Base-by-base conservation (phyloP, 176 grass and related monocot genomes). In the Ananas comosus region DNA sequence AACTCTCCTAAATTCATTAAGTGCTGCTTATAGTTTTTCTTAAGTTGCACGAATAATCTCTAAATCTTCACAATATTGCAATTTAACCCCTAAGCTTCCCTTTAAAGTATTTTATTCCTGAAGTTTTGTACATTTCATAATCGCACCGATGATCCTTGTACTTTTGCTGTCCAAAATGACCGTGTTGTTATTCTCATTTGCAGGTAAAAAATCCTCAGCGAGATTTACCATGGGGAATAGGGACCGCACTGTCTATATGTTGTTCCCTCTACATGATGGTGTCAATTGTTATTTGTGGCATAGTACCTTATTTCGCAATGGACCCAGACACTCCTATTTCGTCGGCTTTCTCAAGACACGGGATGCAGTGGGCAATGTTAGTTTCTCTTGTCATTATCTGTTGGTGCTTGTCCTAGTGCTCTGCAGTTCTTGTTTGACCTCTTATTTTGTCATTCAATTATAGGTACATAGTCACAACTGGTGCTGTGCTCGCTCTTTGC, bases 321-420 rank as follows among this genome's bases (percentile, higher is more conserved):
- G 89, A 97, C 72, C 86, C 94, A 17, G 94, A 97, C 82, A 97
- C 94, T 53, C 94, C 94, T 71, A 97, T 97, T 75, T 92, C 94
- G 77, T 97, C 94, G 70, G 89, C 82, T 70, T 92, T 93, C 79
- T 77, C 83, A 63, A 81, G 68, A 80, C 84, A 92, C 83, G 94
- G 86, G 42, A 80, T 97, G 79, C 84, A 87, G 50, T 97, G 94
- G 89, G 89, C 89, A 72, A 89, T 85, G 93, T 97, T 83, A 85
- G 77, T 82, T 14, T 4, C 76, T n/a, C 10, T 49, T 61, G 78
- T 12, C 50, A 67, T 78, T 69, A 51, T 24, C 66, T 61, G 63
- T 61, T 16, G 49, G 13, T 50, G 16, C 9, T 51, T 28, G 64
- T 67, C 77, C 12, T 54, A 58, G 4, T 18, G 18, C 72, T 67